Base-by-base conservation (phyloP, 129 eudicot species). In the Arctium lappa region DNA sequence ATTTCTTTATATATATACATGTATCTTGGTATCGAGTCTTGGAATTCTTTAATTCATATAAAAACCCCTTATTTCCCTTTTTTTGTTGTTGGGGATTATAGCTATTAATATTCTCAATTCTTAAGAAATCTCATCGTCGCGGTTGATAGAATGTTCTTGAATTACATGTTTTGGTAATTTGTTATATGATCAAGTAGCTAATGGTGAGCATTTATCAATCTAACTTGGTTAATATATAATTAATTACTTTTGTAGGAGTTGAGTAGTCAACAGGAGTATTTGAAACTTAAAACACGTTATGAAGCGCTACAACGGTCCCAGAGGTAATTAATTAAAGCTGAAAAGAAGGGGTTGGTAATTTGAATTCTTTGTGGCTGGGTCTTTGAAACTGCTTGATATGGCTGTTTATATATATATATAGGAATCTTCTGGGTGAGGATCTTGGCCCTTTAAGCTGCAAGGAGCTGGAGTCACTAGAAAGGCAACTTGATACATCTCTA, bases 401-500 rank as follows among this genome's bases (percentile, higher is more conserved):
- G 60, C 3, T 4, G 72, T 22, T 69, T 27, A 4, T 66, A 22
- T 86, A 37, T 32, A 60, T 22, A 38, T 8, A 56, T 30, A 94
- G 98, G 89, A 94, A 94, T 79, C 97, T 94, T 69, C 68, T 92
- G 84, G 98, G 98, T 0, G 98, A 94, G 88, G 98, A 94, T 89
- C 97, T 94, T 81, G 98, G 97, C n/a, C 94, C 98, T 65, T 84
- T 94, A 79, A 92, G 85, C 89, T 91, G 97, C 94, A 94, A 92
- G 88, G 97, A 94, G 76, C 97, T 94, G 13, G 97, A 94, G 80
- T 88, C 94, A 68, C 92, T 94, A 31, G 98, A 94, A 82, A 88
- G 96, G 79, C 97, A 94, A 83, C 98, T 94, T 46, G 97, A 92
- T 80, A 88, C 89, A 88, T 91, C 98, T 53, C 81, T 94, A 42